phyloP scores from a whole-genome alignment of 371 early-diverging fungal species.

The Fennellomyces sp. region DNA sequence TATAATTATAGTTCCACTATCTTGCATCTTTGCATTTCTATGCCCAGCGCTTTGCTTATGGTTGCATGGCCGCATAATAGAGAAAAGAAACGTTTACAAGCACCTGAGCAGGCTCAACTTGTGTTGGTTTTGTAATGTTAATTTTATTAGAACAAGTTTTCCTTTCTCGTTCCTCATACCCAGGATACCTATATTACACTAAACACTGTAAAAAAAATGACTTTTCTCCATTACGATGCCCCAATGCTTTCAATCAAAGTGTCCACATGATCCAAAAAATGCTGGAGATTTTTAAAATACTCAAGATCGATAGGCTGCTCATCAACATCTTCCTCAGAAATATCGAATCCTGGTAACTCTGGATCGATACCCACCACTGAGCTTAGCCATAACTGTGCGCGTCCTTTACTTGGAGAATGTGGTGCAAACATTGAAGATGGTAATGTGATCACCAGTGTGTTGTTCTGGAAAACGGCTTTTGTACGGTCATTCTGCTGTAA shows the following conservation, averaged over 20 bases:
- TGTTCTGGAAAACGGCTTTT: not conserved
- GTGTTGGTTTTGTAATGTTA: not conserved
- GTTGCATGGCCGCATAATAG: conserved; percentile 28
- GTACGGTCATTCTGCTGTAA: not conserved
- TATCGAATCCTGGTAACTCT: conserved; percentile 10
- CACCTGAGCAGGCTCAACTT: not conserved
- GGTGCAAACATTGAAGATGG: conserved; percentile 1
- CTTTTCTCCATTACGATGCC: conserved; percentile 4
- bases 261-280: conserved; percentile 26
- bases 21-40: conserved; percentile 51
- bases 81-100: not conserved
- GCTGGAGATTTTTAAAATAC: conserved; percentile 24
- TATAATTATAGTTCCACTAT: conserved; percentile 48
- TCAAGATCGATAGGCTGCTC: conserved; percentile 9
- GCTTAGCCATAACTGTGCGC: conserved; percentile 12
- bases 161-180: not conserved
- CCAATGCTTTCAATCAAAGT: conserved; percentile 17
- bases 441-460: not conserved
- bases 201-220: not conserved
- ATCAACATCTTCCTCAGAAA: conserved; percentile 8
- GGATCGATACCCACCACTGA: conserved; percentile 15
- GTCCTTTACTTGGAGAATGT: conserved; percentile 6
- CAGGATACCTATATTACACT: not conserved
- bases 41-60: conserved; percentile 41
- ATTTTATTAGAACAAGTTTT: not conserved